Conservation (phyloP, 2,329 filamentous ascomycete genomes). For the Akanthomyces uredinophilus region DNA sequence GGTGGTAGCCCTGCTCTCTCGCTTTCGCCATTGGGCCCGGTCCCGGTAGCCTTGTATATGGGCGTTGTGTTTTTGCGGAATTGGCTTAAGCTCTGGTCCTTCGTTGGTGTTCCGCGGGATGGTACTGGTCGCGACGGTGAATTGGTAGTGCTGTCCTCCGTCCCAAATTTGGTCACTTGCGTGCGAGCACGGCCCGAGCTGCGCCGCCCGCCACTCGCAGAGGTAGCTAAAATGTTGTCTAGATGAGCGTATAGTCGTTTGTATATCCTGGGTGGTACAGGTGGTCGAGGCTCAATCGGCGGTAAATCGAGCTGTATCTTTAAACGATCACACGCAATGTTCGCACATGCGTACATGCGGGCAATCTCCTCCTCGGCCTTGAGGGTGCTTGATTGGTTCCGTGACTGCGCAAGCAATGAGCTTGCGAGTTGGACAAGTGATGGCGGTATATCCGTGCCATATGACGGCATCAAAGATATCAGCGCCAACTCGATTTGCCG, state of each 20-base stretch:
- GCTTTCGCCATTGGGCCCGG: slow-evolving; percentile 30
- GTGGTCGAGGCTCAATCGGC: slow-evolving; percentile 67
- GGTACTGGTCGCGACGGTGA: slow-evolving; percentile 31
- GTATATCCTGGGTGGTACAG: slow-evolving; percentile 75
- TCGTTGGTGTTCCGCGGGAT: slow-evolving; percentile 42
- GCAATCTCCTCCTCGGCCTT: slow-evolving; percentile 85
- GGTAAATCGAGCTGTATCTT: slow-evolving; percentile 74
- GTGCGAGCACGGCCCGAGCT: slow-evolving; percentile 27
- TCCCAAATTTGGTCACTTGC: slow-evolving; percentile 29
- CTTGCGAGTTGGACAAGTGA: slow-evolving; percentile 66
- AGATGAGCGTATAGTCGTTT: slow-evolving; percentile 78
- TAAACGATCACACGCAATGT: slow-evolving; percentile 83
- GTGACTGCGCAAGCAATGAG: slow-evolving; percentile 74
- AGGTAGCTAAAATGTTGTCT: slow-evolving; percentile 60
- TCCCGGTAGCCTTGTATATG: slow-evolving; percentile 20
- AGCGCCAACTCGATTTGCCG: slow-evolving; percentile 68
- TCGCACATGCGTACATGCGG: slow-evolving; percentile 76
- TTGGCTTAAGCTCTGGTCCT: slow-evolving; percentile 37
- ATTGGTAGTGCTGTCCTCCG: slow-evolving; percentile 18
- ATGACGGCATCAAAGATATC: slow-evolving; percentile 67
- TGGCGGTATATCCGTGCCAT: slow-evolving; percentile 60
- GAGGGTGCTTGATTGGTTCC: slow-evolving; percentile 68
- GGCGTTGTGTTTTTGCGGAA: slow-evolving; percentile 37
- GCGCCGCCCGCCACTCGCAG: slow-evolving; percentile 29
- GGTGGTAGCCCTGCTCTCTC: slow-evolving; percentile 41